Evolutionary conservation across 2,329 filamentous ascomycete genomes (phyloP).

Genomic region (Curvularia spicifera): DNA sequence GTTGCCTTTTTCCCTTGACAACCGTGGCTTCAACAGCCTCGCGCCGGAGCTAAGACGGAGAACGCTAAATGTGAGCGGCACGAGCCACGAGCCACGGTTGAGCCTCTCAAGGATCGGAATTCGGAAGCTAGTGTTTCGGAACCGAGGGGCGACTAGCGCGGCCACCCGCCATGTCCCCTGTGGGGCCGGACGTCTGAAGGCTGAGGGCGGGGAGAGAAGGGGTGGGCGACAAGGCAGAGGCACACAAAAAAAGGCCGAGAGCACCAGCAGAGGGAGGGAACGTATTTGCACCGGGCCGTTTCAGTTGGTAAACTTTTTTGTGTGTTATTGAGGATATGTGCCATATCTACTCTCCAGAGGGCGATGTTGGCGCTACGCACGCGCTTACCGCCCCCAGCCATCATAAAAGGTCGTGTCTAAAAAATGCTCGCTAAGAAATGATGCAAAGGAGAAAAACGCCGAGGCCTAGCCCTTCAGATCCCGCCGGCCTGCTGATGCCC

Average conservation of each 20-base stretch:
- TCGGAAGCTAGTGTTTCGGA: slow-evolving; percentile 8
- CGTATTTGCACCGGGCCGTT: not conserved
- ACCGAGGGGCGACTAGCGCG: slow-evolving; percentile 12
- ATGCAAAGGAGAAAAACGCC: slow-evolving; percentile 12
- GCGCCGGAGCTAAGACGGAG: slow-evolving; percentile 36
- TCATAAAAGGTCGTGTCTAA: slow-evolving; percentile 9
- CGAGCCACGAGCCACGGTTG: slow-evolving; percentile 13
- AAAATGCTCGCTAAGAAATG: slow-evolving; percentile 12
- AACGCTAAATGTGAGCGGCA: slow-evolving; percentile 24
- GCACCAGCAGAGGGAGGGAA: not conserved
- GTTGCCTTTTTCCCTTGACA: slow-evolving; percentile 13
- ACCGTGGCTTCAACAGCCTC: slow-evolving; percentile 41
- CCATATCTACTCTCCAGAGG: not conserved
- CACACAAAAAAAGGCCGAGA: not conserved
- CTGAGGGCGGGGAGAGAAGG: not conserved
- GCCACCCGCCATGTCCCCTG: not conserved
- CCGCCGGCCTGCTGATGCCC: slow-evolving; percentile 7
- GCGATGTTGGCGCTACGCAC: not conserved
- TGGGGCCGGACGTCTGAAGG: slow-evolving; percentile 1
- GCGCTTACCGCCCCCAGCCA: slow-evolving; percentile 8
- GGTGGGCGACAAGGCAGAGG: not conserved
- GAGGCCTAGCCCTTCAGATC: slow-evolving; percentile 3
- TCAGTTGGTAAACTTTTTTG: not conserved
- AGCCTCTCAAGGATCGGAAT: slow-evolving; percentile 25
- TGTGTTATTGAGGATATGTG: not conserved